Percentiles rank a stretch among this genome's conserved stretches.
Evolutionary conservation across 768 basidiomycete species (phyloP).

Genomic region (Lactarius hengduanensis): DNA sequence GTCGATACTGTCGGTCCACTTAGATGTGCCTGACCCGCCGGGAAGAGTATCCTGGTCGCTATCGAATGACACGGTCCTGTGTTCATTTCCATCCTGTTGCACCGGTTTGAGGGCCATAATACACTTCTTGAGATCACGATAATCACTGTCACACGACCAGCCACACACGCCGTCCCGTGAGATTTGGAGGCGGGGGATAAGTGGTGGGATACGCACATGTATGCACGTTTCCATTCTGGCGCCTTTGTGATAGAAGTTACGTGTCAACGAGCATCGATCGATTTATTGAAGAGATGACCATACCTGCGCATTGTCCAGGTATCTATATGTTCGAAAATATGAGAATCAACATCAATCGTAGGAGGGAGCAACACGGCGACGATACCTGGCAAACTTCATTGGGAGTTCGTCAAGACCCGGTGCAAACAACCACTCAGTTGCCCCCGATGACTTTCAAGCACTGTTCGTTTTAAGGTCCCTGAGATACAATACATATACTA

Average conservation of each 20-base stretch:
- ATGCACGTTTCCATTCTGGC: slow-evolving; percentile 30
- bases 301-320: slow-evolving; percentile 28
- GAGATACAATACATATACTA: neutral
- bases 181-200: neutral
- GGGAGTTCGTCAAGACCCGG: neutral
- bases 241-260: slow-evolving; percentile 12
- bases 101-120: slow-evolving; percentile 19
- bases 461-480: neutral
- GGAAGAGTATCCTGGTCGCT: slow-evolving; percentile 1
- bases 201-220: slow-evolving; percentile 21
- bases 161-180: neutral
- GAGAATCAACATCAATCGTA: neutral
- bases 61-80: neutral
- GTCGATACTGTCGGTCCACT: neutral
- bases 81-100: neutral
- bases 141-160: slow-evolving; percentile 25
- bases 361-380: neutral
- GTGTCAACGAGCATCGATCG: neutral
- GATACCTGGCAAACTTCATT: slow-evolving; percentile 30
- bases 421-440: neutral
- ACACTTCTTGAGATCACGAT: slow-evolving; percentile 27
- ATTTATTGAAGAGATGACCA: neutral
- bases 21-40: neutral
- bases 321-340: slow-evolving; percentile 13
- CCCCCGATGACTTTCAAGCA: neutral